Evolutionary conservation across 352 stramenopile species (phyloP), one percentile per base, ranked within the genome.

Genomic region (Phytophthora megakarya): DNA sequence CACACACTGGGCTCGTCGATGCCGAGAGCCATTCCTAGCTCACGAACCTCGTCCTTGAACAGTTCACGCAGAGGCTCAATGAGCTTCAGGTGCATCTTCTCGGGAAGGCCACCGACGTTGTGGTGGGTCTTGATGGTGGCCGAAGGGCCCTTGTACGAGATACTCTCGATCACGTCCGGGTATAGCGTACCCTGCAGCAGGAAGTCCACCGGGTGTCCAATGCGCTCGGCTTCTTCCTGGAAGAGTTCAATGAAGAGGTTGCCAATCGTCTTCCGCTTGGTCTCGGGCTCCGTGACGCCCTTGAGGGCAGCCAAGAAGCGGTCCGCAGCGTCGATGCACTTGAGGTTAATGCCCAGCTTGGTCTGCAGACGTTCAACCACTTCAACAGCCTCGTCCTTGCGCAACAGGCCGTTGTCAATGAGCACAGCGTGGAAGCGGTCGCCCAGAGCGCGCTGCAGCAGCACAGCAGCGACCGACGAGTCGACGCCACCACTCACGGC

Each of bases 51-150:
- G 76, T 99, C 97, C 86, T 99, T 99, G 85, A 99, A 99, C 13
- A 99, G 81, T 77, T 99, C 97, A 35, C 97, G 84, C 28, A 99
- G 85, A 11, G 98, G 98, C 80, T 99, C 98, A 67, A 99, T 99
- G 28, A 99, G 78, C 78, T 99, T 98, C 51, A 99, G 79, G 68
- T 99, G 92, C 97, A 99, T 99, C 56, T 89, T 97, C 40, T 97
- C 97, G 1, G 96, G 96, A 23, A 99, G 84, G 9, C 97, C 97
- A 45, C 97, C 97, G 21, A 99, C 98, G 81, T 99, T 99, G 88
- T 99, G 97, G 78, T 99, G 98, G 33, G 97, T 99, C 86, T 99
- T 99, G 78, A 99, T 99, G 32, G 97, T 99, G 21, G 97, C 97
- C 21, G 88, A 98, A 10, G 96, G 97, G 22, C 97, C 88, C 80